A percentile compares a stretch with the other conserved stretches of the same genome.
phyloP scores from a whole-genome alignment of 345 rosid genomes.

The Ceriops zippeliana region DNA sequence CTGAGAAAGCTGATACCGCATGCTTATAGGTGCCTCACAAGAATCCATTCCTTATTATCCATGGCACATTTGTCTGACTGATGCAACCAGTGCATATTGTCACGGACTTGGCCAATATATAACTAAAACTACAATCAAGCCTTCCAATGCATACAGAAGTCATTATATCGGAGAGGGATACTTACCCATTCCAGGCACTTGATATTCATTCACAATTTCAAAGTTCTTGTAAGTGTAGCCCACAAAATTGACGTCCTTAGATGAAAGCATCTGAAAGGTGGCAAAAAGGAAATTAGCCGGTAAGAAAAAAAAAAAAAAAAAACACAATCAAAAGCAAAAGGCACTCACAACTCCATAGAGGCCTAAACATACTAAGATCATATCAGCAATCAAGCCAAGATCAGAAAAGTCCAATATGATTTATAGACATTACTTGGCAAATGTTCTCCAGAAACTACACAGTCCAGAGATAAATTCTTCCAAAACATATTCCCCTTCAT shows the following conservation, averaged over 20 bases:
- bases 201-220: slow-evolving; percentile 80
- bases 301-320: background rate
- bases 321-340: background rate
- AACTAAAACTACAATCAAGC: slow-evolving; percentile 1
- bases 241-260: slow-evolving; percentile 75
- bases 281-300: background rate
- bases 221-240: slow-evolving; percentile 82
- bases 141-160: background rate
- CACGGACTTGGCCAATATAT: too few species aligned
- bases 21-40: background rate
- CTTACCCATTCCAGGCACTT: slow-evolving; percentile 76
- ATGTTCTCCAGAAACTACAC: background rate
- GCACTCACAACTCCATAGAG: too few species aligned
- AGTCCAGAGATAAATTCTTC: background rate
- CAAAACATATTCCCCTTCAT: too few species aligned
- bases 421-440: background rate
- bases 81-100: background rate
- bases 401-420: background rate
- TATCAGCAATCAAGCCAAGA: too few species aligned
- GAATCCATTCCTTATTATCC: background rate
- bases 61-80: background rate
- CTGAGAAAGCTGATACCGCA: too few species aligned
- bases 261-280: slow-evolving; percentile 65
- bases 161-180: slow-evolving; percentile 8
- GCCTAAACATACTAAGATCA: background rate